These are phyloP conservation scores for Fusarium euwallaceae DNA, from an alignment of 2,329 filamentous ascomycete species.

Conservation along the genomic window DNA sequence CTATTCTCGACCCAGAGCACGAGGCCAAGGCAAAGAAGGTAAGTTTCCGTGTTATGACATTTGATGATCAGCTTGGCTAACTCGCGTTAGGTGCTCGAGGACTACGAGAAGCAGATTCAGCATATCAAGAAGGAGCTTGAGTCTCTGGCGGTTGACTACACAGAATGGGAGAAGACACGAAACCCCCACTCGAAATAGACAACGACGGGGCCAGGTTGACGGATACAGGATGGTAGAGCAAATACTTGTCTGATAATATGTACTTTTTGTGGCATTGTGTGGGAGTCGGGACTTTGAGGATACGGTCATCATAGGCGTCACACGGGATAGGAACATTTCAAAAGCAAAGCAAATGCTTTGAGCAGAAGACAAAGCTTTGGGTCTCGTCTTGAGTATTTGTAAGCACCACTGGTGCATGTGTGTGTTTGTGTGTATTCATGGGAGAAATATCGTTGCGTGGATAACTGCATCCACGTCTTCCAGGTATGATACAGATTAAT, in stretches of 20 bases:
- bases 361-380: constrained; percentile 16
- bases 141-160: constrained; percentile 69
- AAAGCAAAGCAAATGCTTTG: constrained; percentile 20
- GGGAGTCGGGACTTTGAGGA: constrained; percentile 36
- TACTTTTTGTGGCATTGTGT: constrained; percentile 38
- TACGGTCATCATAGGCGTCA: constrained; percentile 41
- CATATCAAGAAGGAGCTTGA: constrained; percentile 82
- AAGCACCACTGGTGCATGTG: constrained; percentile 10
- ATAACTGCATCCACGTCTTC: constrained; percentile 23
- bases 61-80: constrained; percentile 30
- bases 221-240: constrained; percentile 4
- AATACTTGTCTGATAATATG: constrained; percentile 33
- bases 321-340: constrained; percentile 32
- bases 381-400: background rate
- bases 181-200: constrained; percentile 54
- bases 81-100: constrained; percentile 75
- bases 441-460: constrained; percentile 34
- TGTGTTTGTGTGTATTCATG: constrained; percentile 7
- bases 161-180: constrained; percentile 67
- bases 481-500: constrained; percentile 44
- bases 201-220: constrained; percentile 4
- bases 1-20: constrained; percentile 76
- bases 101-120: constrained; percentile 84
- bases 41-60: constrained; percentile 43
- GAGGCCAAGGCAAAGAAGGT: constrained; percentile 82